Evolutionary conservation across 805 yeast genomes (phyloP), one percentile per base, ranked within the genome.

Genomic region (Starmerella lactis-condensi): DNA sequence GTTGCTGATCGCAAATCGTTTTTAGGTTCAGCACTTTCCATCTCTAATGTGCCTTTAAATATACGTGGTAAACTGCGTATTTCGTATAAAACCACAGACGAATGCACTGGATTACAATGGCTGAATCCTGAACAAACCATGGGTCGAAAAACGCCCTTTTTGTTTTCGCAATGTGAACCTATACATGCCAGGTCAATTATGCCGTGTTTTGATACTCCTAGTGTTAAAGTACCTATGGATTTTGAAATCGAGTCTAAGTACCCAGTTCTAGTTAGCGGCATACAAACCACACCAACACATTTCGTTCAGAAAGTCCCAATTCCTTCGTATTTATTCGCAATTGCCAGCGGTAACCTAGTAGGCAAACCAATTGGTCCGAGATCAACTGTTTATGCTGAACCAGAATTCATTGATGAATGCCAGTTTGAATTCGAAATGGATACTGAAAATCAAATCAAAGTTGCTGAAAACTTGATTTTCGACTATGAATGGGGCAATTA

Each of bases 201-300:
- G 57, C 94, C 94, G 6, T 76, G 81, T 45, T 82, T 82, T 49
- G 94, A 82, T 52, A 81, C 94, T 0, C 93, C 94, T 2, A 64
- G 85, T 0, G 64, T 81, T 19, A 82, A 82, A 51, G 64, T 82
- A 2, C 60, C 72, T 1, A 76, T 62, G 46, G 51, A 56, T 12
- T 70, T 73, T 40, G 57, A 56, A 16, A 69, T 76, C 32, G 62
- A 53, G 25, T 76, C 92, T 2, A 64, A 69, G 11, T 60, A 66
- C 33, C 76, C 76, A n/a, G 68, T 69, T 3, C 69, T 81, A 17
- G 71, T 78, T 54, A 70, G 83, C 5, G 93, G 92, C 26, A 57
- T 67, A 17, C 57, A 61, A n/a, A 47, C 47, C 11, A 42, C 42
- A 16, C 47, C 28, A 16, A 44, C 12, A 26, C 32, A 19, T 17